Evolutionary conservation across 164 flowering plant species (phyloP), one percentile per base, ranked within the genome.

Genomic region (Macadamia tetraphylla): DNA sequence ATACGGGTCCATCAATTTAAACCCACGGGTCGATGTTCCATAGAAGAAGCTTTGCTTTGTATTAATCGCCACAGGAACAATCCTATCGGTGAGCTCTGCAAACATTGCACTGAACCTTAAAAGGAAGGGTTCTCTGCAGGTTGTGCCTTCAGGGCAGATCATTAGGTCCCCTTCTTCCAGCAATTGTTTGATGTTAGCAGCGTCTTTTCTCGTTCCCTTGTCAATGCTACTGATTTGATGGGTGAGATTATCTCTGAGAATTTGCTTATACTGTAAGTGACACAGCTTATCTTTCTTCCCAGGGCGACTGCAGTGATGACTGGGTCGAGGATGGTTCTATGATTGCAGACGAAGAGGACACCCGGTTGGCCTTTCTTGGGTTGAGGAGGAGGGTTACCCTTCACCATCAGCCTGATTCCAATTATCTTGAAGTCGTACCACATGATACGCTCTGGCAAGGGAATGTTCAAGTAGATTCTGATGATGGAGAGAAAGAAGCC

Each of bases 111-210:
- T 89, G 44, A 91, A 91, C 64, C 97, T 72, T 23, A 91, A 68
- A 6, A 91, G 77, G 55, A 87, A 91, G 2, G 92, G 90, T 71
- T 89, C 95, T 8, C 97, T 73, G 35, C 97, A 89, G 3, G 97
- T 91, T 0, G 97, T 91, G 1, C 97, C 95, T 58, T 89, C 95
- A 0, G 97, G 93, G 64, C 94, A 91, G 11, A 91, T 86, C 0
- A 87, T 89, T n/a, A 91, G 61, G 64, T 89, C 97, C 0, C 95
- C 97, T 65, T 91, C 88, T 49, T 84, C 81, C 1, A 91, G 80
- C 72, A 91, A 66, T 0, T 72, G 71, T 68, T 83, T 86, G 57
- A 91, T 89, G 52, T 79, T 73, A 0, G 77, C 87, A 0, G 92
- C 97, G 52, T 91, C 97, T 58, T 70, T 9, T 83, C 88, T n/a